These are phyloP conservation scores for Aquilaria yunnanensis DNA, from an alignment of 345 rosid genomes.

Conservation along the genomic window DNA sequence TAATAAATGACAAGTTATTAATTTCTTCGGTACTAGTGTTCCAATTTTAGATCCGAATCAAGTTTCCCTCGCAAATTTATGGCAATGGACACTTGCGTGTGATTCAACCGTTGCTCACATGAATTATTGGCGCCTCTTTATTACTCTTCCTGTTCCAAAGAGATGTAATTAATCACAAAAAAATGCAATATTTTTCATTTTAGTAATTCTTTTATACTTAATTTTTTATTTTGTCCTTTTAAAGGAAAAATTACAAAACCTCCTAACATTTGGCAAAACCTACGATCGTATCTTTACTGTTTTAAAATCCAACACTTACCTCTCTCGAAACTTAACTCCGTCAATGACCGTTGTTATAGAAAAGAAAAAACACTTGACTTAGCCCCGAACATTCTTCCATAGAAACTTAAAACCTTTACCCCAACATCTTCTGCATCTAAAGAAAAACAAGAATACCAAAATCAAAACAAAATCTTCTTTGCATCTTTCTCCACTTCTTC, in stretches of 20 bases:
- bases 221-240: background rate
- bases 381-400: background rate
- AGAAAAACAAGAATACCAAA: too few relatives aligned
- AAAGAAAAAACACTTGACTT: background rate
- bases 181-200: background rate
- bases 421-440: too few relatives aligned
- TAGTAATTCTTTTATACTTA: background rate
- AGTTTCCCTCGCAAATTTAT: background rate
- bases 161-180: background rate
- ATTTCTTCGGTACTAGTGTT: too few relatives aligned
- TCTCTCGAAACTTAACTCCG: background rate
- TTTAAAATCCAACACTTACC: background rate
- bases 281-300: too few relatives aligned
- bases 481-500: too few relatives aligned
- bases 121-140: conserved; percentile 8
- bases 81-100: conserved; percentile 13
- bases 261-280: background rate
- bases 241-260: background rate
- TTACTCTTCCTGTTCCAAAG: too few relatives aligned
- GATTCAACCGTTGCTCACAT: conserved; percentile 25
- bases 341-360: background rate
- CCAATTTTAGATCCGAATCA: background rate
- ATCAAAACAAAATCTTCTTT: too few relatives aligned
- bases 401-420: background rate
- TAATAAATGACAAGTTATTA: too few relatives aligned